A percentile compares a stretch with the other conserved stretches of the same genome.
These are phyloP conservation scores for Camelina sativa DNA, from an alignment of 345 rosid species.

Conservation along the genomic window DNA sequence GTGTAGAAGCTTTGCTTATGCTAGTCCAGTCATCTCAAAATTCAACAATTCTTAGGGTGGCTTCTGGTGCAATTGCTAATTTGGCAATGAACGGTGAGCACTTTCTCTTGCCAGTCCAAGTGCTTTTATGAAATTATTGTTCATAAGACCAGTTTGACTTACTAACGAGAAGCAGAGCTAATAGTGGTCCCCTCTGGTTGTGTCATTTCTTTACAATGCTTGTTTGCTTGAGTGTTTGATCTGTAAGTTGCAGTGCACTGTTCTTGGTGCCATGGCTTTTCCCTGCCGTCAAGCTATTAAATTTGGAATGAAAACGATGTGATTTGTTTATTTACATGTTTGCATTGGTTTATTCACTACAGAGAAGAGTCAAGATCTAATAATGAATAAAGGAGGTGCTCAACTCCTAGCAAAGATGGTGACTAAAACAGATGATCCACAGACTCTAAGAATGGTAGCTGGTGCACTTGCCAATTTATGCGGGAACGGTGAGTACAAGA, in stretches of 20 bases:
- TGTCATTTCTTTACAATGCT: slow-evolving; percentile 23
- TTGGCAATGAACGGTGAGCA: slow-evolving; percentile 90
- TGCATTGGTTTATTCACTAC: slow-evolving; percentile 27
- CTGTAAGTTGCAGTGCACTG: slow-evolving; percentile 5
- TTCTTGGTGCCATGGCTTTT: slow-evolving; percentile 6
- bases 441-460: slow-evolving; percentile 93
- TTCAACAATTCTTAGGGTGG: slow-evolving; percentile 86
- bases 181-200: background rate
- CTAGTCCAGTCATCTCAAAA: slow-evolving; percentile 71
- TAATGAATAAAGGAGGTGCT: slow-evolving; percentile 90
- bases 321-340: slow-evolving; percentile 3
- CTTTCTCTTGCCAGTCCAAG: slow-evolving; percentile 20
- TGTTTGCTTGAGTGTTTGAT: slow-evolving; percentile 17
- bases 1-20: slow-evolving; percentile 80
- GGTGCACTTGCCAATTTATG: slow-evolving; percentile 95
- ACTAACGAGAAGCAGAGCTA: slow-evolving; percentile 6
- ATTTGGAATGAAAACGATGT: background rate
- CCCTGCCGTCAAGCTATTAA: slow-evolving; percentile 1
- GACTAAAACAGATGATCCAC: slow-evolving; percentile 78
- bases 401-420: slow-evolving; percentile 74
- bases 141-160: background rate
- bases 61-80: slow-evolving; percentile 97
- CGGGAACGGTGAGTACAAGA: slow-evolving; percentile 74
- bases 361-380: slow-evolving; percentile 83
- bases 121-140: slow-evolving; percentile 18